Evolutionary conservation across 306 rosid species (phyloP).

Genomic region (Sphenostylis stenocarpa): DNA sequence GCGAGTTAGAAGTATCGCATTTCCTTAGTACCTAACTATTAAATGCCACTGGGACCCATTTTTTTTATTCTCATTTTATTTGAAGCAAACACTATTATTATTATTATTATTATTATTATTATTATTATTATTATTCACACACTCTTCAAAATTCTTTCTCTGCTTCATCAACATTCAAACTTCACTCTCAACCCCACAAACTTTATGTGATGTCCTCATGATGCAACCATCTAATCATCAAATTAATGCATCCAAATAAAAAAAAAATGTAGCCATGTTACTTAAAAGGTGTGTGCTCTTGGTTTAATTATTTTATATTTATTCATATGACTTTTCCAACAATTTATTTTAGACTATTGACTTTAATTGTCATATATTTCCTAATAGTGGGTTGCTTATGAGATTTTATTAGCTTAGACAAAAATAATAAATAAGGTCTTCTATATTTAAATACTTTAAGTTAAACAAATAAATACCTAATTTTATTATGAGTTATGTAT

Average conservation of each 20-base stretch:
- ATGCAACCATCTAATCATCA: background rate
- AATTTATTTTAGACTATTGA: too few relatives aligned
- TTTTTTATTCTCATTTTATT: constrained; percentile 1
- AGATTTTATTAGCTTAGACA: too few relatives aligned
- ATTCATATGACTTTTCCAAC: too few relatives aligned
- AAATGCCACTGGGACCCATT: constrained; percentile 18
- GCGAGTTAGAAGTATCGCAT: constrained; percentile 23
- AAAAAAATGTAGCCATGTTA: background rate
- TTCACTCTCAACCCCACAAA: background rate
- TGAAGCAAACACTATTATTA: background rate
- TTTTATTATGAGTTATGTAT: too few relatives aligned
- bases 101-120: too few relatives aligned
- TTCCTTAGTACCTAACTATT: constrained; percentile 35
- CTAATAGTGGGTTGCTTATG: too few relatives aligned
- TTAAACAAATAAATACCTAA: too few relatives aligned
- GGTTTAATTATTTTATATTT: background rate
- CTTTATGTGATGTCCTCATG: background rate
- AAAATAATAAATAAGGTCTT: too few relatives aligned
- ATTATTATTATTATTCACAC: too few relatives aligned
- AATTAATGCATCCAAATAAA: background rate
- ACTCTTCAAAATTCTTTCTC: background rate
- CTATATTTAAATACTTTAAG: too few relatives aligned
- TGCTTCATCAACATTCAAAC: background rate
- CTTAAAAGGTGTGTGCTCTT: background rate
- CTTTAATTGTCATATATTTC: too few relatives aligned